Conservation (phyloP, 495 filamentous ascomycete species). For the Stereocaulon alpinum region DNA sequence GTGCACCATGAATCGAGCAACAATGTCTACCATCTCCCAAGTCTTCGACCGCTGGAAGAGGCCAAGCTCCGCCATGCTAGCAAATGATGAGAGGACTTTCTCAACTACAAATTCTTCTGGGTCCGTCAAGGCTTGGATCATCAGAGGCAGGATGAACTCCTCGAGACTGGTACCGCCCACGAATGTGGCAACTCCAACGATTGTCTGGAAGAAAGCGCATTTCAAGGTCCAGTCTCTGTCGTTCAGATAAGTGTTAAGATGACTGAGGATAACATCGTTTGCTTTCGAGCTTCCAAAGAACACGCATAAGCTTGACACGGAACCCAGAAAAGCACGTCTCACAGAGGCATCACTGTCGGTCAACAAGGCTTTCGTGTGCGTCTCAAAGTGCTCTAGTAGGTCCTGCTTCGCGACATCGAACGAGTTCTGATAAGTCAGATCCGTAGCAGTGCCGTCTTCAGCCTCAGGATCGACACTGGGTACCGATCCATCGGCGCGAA, state of each 20-base stretch:
- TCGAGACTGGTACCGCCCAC: constrained; percentile 80
- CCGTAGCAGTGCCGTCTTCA: constrained; percentile 53
- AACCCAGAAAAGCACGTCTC: constrained; percentile 83
- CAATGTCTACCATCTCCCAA: constrained; percentile 76
- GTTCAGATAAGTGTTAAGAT: constrained; percentile 96
- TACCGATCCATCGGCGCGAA: constrained; percentile 75
- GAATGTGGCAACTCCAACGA: constrained; percentile 86
- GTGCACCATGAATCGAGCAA: constrained; percentile 78
- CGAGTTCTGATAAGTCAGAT: constrained; percentile 59
- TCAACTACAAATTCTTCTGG: constrained; percentile 93
- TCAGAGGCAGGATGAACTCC: constrained; percentile 90
- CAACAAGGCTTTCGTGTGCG: constrained; percentile 78
- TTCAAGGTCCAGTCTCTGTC: constrained; percentile 94
- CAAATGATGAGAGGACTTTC: constrained; percentile 76
- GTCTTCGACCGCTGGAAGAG: constrained; percentile 74
- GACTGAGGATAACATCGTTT: constrained; percentile 88
- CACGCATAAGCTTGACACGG: constrained; percentile 83
- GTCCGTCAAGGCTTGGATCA: constrained; percentile 94
- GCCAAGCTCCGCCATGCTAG: constrained; percentile 80
- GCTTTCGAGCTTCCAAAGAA: constrained; percentile 86
- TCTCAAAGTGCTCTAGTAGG: constrained; percentile 69
- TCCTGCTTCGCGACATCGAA: constrained; percentile 76
- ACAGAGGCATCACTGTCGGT: constrained; percentile 84
- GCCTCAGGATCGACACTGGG: constrained; percentile 68
- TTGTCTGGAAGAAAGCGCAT: constrained; percentile 91